Base-by-base conservation (phyloP, 805 yeast species). In the Candida namnaoensis region DNA sequence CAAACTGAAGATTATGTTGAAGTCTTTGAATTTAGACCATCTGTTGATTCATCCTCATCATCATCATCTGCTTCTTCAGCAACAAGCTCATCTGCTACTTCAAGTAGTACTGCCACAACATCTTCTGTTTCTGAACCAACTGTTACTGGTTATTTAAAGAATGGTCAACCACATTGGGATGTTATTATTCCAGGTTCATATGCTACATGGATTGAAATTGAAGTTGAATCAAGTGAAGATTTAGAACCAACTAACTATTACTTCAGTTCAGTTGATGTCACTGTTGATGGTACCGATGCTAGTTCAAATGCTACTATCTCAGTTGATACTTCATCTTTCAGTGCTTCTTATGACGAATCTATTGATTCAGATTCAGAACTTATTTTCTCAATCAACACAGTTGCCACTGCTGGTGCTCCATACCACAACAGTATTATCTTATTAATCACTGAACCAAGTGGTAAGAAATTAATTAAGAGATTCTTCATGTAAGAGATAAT, bases 81-180 rank as follows among this genome's bases (percentile, higher is more conserved):
- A 5, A 5, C 27, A 12, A 24, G 36, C 1, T 37, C 41, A 7
- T 30, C 51, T 19, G 38, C 50, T 23, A 36, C 52, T 26, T 36
- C 51, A 23, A 39, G 35, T n/a, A 38, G 35, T 24, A 42, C 51
- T 33, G 24, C 23, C 5, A 14, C 43, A 13, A 26, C 28, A 7
- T 6, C 8, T 8, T 26, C 28, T 26, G 28, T 8, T 8, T 7
- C 28, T 26, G 28, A 26, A 26, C 52, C 54, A 46, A 50, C 45
- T 51, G 45, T 51, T 37, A 45, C 52, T 28, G 57, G 57, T 49
- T 49, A 44, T 49, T 38, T 53, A 32, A 28, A 15, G 32, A 44
- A 43, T 25, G 57, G 56, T 41, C 50, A 50, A 47, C 57, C 57
- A 51, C 48, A 49, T 38, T 53, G 49, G 49, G 52, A 53, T 34